Percentiles rank a stretch among this genome's conserved stretches.
Conservation (phyloP, 176 grass and related monocot genomes). For the Triticum timopheevii region DNA sequence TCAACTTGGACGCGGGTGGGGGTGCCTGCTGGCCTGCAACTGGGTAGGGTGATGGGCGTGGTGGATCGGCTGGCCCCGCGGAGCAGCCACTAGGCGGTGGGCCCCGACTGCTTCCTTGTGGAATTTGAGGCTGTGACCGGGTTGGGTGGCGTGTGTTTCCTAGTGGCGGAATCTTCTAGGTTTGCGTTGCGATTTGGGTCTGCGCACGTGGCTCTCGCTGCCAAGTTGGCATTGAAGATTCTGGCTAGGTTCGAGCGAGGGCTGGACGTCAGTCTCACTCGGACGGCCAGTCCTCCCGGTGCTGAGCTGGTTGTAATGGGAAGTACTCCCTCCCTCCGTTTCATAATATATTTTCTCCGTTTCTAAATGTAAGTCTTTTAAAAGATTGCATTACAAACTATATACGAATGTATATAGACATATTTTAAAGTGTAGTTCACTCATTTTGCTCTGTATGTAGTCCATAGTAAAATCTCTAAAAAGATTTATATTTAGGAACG, state of each 20-base stretch:
- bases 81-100: conserved; percentile 9
- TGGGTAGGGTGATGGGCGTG: neutral
- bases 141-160: neutral
- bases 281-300: no score
- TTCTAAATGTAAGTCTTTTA: no score
- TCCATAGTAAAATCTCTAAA: no score
- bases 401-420: no score
- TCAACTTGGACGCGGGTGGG: neutral
- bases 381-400: no score
- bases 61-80: neutral
- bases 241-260: neutral
- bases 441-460: no score
- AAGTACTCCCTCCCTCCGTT: no score
- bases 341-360: no score
- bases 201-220: neutral
- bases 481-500: no score
- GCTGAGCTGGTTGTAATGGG: no score
- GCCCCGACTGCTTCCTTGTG: neutral
- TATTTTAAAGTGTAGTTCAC: no score
- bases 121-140: neutral
- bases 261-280: no score
- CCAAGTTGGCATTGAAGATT: conserved; percentile 11
- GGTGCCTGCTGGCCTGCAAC: neutral
- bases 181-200: neutral
- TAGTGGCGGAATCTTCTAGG: conserved; percentile 29